phyloP scores from a whole-genome alignment of 805 yeast genomes.

The Candida succiphila region DNA sequence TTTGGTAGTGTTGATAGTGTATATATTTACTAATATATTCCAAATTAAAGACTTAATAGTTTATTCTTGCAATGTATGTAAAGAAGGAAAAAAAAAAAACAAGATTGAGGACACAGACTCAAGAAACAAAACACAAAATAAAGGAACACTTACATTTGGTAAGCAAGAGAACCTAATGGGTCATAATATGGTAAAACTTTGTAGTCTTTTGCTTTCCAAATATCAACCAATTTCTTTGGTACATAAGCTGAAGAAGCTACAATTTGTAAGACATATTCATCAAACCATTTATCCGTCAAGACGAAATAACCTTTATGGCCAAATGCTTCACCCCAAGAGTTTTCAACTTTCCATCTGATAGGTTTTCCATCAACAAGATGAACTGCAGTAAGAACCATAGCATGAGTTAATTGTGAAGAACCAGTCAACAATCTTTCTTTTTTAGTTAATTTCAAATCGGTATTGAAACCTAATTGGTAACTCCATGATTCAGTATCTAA shows the following conservation, averaged over 20 bases:
- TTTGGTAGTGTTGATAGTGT: conserved; percentile 93
- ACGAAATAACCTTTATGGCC: conserved; percentile 63
- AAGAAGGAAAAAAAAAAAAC: not conserved
- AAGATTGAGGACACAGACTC: not conserved
- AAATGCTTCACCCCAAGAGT: conserved; percentile 70
- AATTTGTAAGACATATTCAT: conserved; percentile 66
- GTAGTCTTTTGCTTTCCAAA: conserved; percentile 38
- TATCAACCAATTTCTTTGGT: conserved; percentile 26
- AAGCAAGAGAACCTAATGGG: conserved; percentile 71
- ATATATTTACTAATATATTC: conserved; percentile 40
- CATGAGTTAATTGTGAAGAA: conserved; percentile 76
- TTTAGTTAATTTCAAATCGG: conserved; percentile 23
- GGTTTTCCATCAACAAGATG: conserved; percentile 55
- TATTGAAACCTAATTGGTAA: conserved; percentile 47
- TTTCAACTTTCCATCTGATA: conserved; percentile 65
- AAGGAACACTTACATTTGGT: not conserved
- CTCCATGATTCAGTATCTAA: conserved; percentile 67
- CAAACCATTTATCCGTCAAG: conserved; percentile 68
- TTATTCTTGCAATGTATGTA: too few species aligned
- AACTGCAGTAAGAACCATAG: conserved; percentile 80
- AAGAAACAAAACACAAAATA: too few species aligned
- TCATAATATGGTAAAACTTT: conserved; percentile 60
- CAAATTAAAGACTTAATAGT: too few species aligned
- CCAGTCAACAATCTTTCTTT: conserved; percentile 23
- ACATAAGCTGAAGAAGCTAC: conserved; percentile 31